Evolutionary conservation across 208 protist species (phyloP).

Genomic region (Trypanosoma avium): DNA sequence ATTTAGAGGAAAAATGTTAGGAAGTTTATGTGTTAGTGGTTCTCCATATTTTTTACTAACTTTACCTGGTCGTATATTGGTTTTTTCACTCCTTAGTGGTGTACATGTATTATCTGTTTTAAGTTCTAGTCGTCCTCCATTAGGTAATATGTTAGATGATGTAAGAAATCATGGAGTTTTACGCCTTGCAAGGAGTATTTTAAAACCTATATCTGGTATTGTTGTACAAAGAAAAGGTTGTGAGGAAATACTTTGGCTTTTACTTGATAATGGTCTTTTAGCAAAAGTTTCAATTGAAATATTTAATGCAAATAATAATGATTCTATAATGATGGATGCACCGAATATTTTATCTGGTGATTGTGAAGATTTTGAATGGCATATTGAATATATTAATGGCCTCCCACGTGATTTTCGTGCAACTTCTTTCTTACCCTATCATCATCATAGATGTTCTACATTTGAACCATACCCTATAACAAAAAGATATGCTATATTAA

Average conservation of each 20-base stretch:
- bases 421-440: slow-evolving; percentile 10
- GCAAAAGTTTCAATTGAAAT: slow-evolving; percentile 2
- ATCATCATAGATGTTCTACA: neutral
- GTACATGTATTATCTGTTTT: slow-evolving; percentile 12
- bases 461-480: slow-evolving; percentile 26
- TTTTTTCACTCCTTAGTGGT: slow-evolving; percentile 2
- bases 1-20: neutral
- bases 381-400: slow-evolving; percentile 12
- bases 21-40: slow-evolving; percentile 3
- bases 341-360: slow-evolving; percentile 22
- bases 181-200: too few relatives aligned
- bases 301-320: neutral
- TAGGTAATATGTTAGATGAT: neutral
- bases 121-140: neutral
- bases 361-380: slow-evolving; percentile 33
- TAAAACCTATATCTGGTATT: too few relatives aligned
- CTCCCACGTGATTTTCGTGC: slow-evolving; percentile 26
- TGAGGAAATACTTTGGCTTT: slow-evolving; percentile 16
- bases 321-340: slow-evolving; percentile 3
- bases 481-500: slow-evolving; percentile 51
- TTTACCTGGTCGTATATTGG: slow-evolving; percentile 2
- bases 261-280: slow-evolving; percentile 23
- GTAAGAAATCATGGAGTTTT: neutral
- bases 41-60: slow-evolving; percentile 25
- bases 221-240: neutral